Conservation (phyloP, 805 yeast genomes). For the Saturnispora besseyi region DNA sequence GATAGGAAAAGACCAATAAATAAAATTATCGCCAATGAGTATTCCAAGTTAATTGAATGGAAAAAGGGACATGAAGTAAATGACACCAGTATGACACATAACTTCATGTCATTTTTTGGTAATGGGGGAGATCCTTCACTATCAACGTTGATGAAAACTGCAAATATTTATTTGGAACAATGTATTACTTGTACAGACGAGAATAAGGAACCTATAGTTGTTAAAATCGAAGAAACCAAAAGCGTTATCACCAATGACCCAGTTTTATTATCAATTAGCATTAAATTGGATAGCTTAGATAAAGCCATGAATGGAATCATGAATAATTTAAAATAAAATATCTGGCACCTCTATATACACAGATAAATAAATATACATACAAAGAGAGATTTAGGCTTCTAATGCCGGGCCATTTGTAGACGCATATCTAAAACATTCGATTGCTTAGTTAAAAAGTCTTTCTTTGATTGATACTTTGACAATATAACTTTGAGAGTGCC, state of each 20-base stretch:
- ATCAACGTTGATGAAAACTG: slow-evolving; percentile 28
- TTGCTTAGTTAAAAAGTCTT: background rate
- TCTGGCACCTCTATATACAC: no score
- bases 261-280: slow-evolving; percentile 47
- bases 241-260: slow-evolving; percentile 65
- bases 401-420: background rate
- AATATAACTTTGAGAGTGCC: background rate
- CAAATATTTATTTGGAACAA: slow-evolving; percentile 49
- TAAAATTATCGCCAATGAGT: slow-evolving; percentile 33
- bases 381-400: no score
- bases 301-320: slow-evolving; percentile 26
- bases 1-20: slow-evolving; percentile 33
- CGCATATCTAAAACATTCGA: background rate
- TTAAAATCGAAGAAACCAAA: slow-evolving; percentile 49
- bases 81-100: background rate
- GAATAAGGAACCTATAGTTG: slow-evolving; percentile 34
- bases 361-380: background rate
- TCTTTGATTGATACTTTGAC: background rate
- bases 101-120: slow-evolving; percentile 1
- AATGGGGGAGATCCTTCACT: slow-evolving; percentile 21
- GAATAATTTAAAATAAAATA: background rate
- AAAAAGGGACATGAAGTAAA: slow-evolving; percentile 14
- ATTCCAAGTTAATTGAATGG: slow-evolving; percentile 28
- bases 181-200: slow-evolving; percentile 49
- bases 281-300: slow-evolving; percentile 57